Base-by-base conservation (phyloP, 192 early-diverging fungal genomes). In the Coemansia sp. region DNA sequence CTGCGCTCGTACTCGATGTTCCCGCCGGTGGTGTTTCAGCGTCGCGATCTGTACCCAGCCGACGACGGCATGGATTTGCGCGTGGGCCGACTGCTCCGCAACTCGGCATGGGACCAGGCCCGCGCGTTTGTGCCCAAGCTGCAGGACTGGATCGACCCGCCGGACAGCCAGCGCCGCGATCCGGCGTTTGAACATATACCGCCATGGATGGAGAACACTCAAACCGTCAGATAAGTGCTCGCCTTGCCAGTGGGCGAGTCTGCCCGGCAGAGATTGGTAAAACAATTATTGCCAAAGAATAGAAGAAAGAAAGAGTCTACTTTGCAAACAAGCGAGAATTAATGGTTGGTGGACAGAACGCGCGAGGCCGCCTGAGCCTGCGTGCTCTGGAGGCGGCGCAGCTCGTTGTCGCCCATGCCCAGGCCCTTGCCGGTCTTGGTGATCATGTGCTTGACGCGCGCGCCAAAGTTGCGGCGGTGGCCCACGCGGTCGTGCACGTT, bases 301-400 rank as follows among this genome's bases (percentile, higher is more conserved):
- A 19, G 6, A 31, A 35, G n/a, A 14, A 21, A 45, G 30, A 47
- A 34, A 21, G 25, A 12, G 30, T 50, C 48, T 50, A 50, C 25
- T 5, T 22, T 23, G 26, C 45, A 47, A 47, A 17, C 19, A 26
- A 22, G 10, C 3, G 4, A 4, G 11, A n/a, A 27, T 4, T 20
- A 2, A 26, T 43, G 22, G 48, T 61, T 51, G 19, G 64, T 46
- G 9, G 64, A 49, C 56, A 84, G 65, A 12, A 79, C 67, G 7
- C 54, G 70, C 14, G 77, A 80, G 17, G 75, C 83, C 35, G 81
- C 78, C 60, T 77, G 69, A 39, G 83, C 84, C 78, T 88, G 87
- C 50, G 83, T 81, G 62, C 83, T 83, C 74, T 83, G 83, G 63
- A 88, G 82, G 39, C 87, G 81, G 48, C 85, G 82, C 71, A 88